These are phyloP conservation scores for Diplosphaera chodatii DNA, from an alignment of 139 green algal genomes.

Conservation along the genomic window DNA sequence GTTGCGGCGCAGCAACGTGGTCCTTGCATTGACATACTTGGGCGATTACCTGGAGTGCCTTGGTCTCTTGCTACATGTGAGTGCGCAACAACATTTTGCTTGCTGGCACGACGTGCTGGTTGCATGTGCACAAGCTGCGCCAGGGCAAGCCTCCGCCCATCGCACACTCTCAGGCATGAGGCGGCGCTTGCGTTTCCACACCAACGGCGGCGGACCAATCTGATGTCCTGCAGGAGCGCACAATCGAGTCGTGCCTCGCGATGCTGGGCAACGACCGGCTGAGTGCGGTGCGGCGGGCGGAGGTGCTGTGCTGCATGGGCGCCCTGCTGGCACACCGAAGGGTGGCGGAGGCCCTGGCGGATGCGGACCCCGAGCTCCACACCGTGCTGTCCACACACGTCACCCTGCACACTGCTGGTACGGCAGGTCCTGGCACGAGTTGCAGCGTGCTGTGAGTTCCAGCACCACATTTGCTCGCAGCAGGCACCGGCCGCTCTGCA, in stretches of 20 bases:
- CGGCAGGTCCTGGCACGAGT: too few relatives aligned
- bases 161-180: too few relatives aligned
- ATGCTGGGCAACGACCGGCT: slow-evolving; percentile 12
- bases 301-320: slow-evolving; percentile 41
- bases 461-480: too few relatives aligned
- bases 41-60: slow-evolving; percentile 56
- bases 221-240: too few relatives aligned
- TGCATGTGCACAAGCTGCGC: too few relatives aligned
- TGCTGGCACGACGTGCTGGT: too few relatives aligned
- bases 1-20: slow-evolving; percentile 13
- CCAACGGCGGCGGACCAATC: too few relatives aligned
- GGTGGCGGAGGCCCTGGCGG: slow-evolving; percentile 54
- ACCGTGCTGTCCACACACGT: slow-evolving; percentile 46
- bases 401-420: slow-evolving; percentile 4
- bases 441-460: too few relatives aligned
- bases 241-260: background rate
- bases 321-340: slow-evolving; percentile 58
- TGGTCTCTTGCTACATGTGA: slow-evolving; percentile 23
- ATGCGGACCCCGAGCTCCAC: slow-evolving; percentile 44
- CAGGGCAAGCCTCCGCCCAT: too few relatives aligned
- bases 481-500: too few relatives aligned
- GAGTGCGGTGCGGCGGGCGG: slow-evolving; percentile 14
- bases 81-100: too few relatives aligned
- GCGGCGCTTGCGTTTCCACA: too few relatives aligned
- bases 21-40: slow-evolving; percentile 21